Conservation (phyloP, 768 basidiomycete genomes). For the Ephemerocybe angulata region DNA sequence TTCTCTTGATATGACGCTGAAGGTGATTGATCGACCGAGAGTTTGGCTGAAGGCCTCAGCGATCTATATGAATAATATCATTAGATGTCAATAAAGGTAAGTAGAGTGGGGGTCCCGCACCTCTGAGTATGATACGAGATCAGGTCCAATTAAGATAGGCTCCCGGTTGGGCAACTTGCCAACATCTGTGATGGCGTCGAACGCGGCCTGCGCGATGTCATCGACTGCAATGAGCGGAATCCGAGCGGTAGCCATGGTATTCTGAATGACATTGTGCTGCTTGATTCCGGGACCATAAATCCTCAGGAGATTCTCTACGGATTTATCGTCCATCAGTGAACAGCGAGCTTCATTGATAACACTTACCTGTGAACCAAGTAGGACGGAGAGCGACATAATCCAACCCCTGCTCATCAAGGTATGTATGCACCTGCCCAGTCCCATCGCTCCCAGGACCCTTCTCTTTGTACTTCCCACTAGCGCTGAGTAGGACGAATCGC, state of each 20-base stretch:
- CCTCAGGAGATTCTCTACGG: background rate
- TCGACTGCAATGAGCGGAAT: constrained; percentile 23
- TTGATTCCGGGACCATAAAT: background rate
- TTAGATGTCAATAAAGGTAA: too few relatives aligned
- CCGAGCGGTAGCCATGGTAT: constrained; percentile 25
- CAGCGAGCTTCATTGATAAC: background rate
- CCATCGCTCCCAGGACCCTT: constrained; percentile 12
- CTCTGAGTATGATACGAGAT: constrained; percentile 26
- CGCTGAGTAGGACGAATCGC: constrained; percentile 28
- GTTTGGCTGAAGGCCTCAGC: constrained; percentile 17
- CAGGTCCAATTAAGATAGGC: constrained; percentile 26
- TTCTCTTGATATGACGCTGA: constrained; percentile 12
- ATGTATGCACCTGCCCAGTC: constrained; percentile 31
- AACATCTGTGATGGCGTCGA: constrained; percentile 20
- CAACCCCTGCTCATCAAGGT: constrained; percentile 27
- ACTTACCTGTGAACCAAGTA: constrained; percentile 36
- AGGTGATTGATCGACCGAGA: constrained; percentile 20
- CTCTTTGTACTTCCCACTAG: background rate
- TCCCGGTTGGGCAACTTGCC: constrained; percentile 11
- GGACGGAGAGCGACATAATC: constrained; percentile 34
- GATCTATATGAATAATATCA: too few relatives aligned
- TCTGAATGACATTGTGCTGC: constrained; percentile 15
- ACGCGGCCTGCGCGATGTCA: constrained; percentile 26
- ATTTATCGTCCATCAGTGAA: too few relatives aligned
- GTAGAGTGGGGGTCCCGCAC: constrained; percentile 6